phyloP scores from a whole-genome alignment of 805 yeast species.

The Yarrowia sp. region DNA sequence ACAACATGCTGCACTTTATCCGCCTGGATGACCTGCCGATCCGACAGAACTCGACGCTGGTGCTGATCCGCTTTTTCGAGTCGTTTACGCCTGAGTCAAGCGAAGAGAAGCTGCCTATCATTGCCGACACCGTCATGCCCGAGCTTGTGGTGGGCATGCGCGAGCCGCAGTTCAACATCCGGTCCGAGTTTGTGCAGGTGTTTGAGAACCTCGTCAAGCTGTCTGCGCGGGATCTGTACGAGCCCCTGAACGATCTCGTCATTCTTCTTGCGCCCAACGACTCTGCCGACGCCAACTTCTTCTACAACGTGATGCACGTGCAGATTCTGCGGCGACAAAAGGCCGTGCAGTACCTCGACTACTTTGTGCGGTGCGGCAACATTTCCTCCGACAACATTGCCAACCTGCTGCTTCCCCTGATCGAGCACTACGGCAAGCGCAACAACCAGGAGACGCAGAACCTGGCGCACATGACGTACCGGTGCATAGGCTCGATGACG shows the following conservation, averaged over 20 bases:
- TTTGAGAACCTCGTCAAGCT: conserved; percentile 60
- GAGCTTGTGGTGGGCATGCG: conserved; percentile 66
- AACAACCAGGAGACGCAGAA: conserved; percentile 40
- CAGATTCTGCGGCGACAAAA: conserved; percentile 84
- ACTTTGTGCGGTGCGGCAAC: conserved; percentile 41
- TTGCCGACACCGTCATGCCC: conserved; percentile 55
- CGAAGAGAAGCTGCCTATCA: conserved; percentile 38
- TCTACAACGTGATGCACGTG: conserved; percentile 72
- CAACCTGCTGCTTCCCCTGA: conserved; percentile 77
- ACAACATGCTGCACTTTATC: conserved; percentile 65
- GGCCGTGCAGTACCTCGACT: conserved; percentile 67
- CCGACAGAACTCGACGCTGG: conserved; percentile 69
- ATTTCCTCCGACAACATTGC: conserved; percentile 61
- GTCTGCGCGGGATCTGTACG: neutral
- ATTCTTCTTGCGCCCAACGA: conserved; percentile 53
- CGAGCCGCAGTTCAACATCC: conserved; percentile 55
- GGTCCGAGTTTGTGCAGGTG: conserved; percentile 67
- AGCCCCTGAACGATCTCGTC: conserved; percentile 53
- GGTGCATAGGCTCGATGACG: conserved; percentile 58
- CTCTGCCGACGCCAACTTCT: conserved; percentile 83
- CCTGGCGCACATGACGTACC: conserved; percentile 49
- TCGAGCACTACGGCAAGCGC: conserved; percentile 74
- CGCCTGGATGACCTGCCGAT: conserved; percentile 78
- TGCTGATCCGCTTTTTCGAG: conserved; percentile 65
- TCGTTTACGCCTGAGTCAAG: conserved; percentile 42